Conservation (phyloP, 2,329 filamentous ascomycete genomes). For the Trichoderma harzianum region DNA sequence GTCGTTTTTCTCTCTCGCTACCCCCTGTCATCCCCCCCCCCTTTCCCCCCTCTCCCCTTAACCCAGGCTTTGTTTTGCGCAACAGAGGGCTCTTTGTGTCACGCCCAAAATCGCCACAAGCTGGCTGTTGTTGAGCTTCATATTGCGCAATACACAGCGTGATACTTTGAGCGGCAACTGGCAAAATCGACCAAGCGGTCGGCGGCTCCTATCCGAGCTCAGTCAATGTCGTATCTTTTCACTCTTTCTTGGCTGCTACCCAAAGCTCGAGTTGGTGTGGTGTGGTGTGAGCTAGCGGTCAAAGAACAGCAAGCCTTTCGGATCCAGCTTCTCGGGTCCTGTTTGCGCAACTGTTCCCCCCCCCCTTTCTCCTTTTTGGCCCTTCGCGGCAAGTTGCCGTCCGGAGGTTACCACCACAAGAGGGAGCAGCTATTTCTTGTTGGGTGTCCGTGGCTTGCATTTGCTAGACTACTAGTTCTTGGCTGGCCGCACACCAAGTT, state of each 20-base stretch:
- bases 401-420: not conserved
- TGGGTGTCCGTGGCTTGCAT: not conserved
- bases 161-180: not conserved
- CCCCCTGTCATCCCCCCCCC: not conserved
- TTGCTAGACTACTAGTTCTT: not conserved
- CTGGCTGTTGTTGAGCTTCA: not conserved
- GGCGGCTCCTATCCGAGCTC: not conserved
- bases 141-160: not conserved
- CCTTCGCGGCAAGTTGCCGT: not conserved
- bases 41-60: not conserved
- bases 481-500: not conserved
- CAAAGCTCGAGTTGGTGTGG: not conserved
- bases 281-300: not conserved
- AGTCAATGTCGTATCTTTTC: not conserved
- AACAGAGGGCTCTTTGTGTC: not conserved
- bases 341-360: not conserved
- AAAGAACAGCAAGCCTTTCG: not conserved
- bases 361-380: not conserved
- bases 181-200: not conserved
- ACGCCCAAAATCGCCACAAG: not conserved
- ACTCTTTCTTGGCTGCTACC: not conserved
- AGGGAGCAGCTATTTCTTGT: not conserved
- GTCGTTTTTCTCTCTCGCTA: not conserved
- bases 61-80: not conserved
- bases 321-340: slow-evolving; percentile 16